Conservation (phyloP, 2,329 filamentous ascomycete genomes). For the Scedosporium boydii region DNA sequence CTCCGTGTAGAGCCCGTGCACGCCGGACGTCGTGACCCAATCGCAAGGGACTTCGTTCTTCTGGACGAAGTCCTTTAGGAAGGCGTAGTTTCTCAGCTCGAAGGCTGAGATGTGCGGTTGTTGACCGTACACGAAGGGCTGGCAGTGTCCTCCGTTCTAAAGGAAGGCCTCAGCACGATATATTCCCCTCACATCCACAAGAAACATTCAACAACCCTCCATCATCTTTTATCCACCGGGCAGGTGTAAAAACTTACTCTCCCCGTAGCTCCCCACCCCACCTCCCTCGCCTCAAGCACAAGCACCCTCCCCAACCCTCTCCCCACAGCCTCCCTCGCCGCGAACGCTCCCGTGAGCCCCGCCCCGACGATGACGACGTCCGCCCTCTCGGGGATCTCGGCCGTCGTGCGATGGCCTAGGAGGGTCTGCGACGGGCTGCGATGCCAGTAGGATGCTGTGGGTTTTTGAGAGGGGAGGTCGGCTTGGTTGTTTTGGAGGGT, state of each 20-base stretch:
- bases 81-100: conserved; percentile 59
- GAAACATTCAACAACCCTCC: background rate
- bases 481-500: conserved; percentile 27
- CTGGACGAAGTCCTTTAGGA: conserved; percentile 48
- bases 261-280: conserved; percentile 78
- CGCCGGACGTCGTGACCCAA: conserved; percentile 53
- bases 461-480: conserved; percentile 49
- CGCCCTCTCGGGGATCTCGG: conserved; percentile 48
- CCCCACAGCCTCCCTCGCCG: conserved; percentile 51
- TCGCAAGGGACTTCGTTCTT: conserved; percentile 56
- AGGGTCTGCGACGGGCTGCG: conserved; percentile 54
- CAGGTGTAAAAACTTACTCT: conserved; percentile 38
- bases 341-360: conserved; percentile 68
- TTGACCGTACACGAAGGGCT: conserved; percentile 57
- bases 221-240: background rate
- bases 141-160: conserved; percentile 65
- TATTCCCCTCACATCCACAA: background rate
- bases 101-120: conserved; percentile 56
- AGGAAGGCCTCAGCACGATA: background rate
- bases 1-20: conserved; percentile 52
- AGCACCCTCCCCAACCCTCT: conserved; percentile 45
- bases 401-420: conserved; percentile 58
- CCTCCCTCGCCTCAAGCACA: conserved; percentile 69
- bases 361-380: conserved; percentile 67
- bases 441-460: conserved; percentile 66